Evolutionary conservation across 192 early-diverging fungal genomes (phyloP).

Genomic region (Backusella psychrophila): DNA sequence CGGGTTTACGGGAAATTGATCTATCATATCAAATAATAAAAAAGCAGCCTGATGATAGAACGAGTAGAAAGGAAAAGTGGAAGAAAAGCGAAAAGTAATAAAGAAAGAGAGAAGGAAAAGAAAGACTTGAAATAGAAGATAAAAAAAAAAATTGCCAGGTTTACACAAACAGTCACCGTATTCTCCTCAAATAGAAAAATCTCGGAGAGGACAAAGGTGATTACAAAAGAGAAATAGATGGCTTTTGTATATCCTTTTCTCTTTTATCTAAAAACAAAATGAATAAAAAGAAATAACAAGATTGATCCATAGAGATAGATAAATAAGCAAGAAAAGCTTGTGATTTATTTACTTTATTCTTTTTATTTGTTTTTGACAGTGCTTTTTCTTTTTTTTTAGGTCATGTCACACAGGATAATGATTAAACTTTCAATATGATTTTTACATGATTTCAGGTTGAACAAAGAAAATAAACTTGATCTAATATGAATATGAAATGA

Average conservation of each 20-base stretch:
- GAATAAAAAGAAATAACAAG: background rate
- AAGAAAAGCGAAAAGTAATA: background rate
- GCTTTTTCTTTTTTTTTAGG: too few relatives aligned
- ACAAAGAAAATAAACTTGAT: background rate
- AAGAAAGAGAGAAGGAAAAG: slow-evolving; percentile 6
- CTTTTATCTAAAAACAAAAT: background rate
- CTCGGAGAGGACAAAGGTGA: slow-evolving; percentile 1
- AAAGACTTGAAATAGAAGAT: background rate
- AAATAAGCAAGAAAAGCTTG: background rate
- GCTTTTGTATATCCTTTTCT: background rate
- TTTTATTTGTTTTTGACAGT: background rate
- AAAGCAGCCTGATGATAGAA: background rate
- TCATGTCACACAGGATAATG: background rate
- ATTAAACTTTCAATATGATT: slow-evolving; percentile 3
- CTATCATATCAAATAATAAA: slow-evolving; percentile 1
- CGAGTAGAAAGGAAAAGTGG: background rate
- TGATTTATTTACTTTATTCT: background rate
- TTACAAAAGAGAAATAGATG: background rate
- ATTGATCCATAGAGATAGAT: background rate
- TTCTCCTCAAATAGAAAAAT: background rate
- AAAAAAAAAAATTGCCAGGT: background rate
- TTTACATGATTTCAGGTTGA: background rate
- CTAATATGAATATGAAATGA: background rate
- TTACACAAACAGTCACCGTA: slow-evolving; percentile 3
- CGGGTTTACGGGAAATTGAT: slow-evolving; percentile 32